Base-by-base conservation (phyloP, 495 filamentous ascomycete genomes). In the Opeltia flavorubescens region DNA sequence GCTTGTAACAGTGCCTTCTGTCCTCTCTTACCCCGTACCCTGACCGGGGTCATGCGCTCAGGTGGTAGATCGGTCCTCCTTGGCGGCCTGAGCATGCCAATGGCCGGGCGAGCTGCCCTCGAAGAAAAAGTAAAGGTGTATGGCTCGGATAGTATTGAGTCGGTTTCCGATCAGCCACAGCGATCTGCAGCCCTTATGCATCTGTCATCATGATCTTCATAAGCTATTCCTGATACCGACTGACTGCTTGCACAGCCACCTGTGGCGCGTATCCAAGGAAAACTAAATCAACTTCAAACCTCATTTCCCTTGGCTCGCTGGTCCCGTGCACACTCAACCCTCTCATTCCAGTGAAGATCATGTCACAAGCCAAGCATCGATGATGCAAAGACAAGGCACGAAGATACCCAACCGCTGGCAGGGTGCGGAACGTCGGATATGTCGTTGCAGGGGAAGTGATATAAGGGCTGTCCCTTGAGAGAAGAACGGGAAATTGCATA, bases 1-100 rank as follows among this genome's bases (percentile, higher is more conserved):
- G 48, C 31, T 35, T 20, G 39, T 53, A 55, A 40, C 35, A 43
- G 29, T 40, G 30, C n/a, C 34, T 40, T 43, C 38, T 39, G 39
- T 13, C 34, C 20, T 21, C 41, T 52, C n/a, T 55, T 58, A 26
- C 55, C 55, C 27, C 55, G 53, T 9, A 58, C 46, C 15, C 27
- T 45, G 29, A 58, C 48, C 5, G 55, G 53, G 5, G 53, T 58
- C 46, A 38, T 53, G 2, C 20, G 25, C 39, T 35, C 17, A 11
- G 36, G 42, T 11, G 25, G 12, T 48, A 27, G 34, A 27, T 12
- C 6, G 23, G 25, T 26, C 12, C 5, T 35, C 8, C 21, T 9
- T 29, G n/a, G 28, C 5, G 6, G 4, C 18, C 21, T n/a, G 27
- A 17, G 2, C 25, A 21, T 21, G 28, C 29, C 29, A 7, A 36